phyloP scores from a whole-genome alignment of 2,329 filamentous ascomycete species.

The Phoma herbarum region DNA sequence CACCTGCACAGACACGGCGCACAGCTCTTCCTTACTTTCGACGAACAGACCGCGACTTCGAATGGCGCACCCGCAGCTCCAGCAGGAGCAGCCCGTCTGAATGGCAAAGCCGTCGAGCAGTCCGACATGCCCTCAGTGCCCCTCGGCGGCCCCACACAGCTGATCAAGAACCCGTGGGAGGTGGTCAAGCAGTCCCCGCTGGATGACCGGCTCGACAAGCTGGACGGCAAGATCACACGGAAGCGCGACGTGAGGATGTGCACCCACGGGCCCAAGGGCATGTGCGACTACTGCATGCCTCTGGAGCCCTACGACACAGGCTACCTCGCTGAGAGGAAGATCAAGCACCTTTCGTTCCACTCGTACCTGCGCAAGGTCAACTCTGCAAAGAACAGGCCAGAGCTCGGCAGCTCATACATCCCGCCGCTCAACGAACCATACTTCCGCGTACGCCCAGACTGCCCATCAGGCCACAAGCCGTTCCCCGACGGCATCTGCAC shows the following conservation, averaged over 20 bases:
- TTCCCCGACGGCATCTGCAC: conserved; percentile 98
- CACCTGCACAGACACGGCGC: conserved; percentile 77
- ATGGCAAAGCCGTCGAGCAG: conserved; percentile 76
- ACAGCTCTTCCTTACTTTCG: conserved; percentile 86
- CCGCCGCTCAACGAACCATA: conserved; percentile 93
- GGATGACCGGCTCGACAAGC: conserved; percentile 85
- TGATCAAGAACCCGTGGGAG: conserved; percentile 92
- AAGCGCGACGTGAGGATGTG: conserved; percentile 85
- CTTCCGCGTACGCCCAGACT: conserved; percentile 86
- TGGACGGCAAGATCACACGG: conserved; percentile 87
- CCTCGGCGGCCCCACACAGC: conserved; percentile 63
- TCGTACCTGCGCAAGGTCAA: conserved; percentile 95
- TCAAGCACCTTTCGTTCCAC: conserved; percentile 98
- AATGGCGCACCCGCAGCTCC: conserved; percentile 58
- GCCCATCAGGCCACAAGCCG: conserved; percentile 88
- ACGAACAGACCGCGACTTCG: conserved; percentile 62
- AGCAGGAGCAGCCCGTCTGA: conserved; percentile 69
- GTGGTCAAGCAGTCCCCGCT: conserved; percentile 85
- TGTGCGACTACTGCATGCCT: conserved; percentile 99
- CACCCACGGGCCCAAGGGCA: conserved; percentile 92
- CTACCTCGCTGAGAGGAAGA: conserved; percentile 93
- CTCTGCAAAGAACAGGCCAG: conserved; percentile 93
- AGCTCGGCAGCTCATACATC: conserved; percentile 93
- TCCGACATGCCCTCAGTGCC: conserved; percentile 72
- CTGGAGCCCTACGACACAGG: conserved; percentile 90